Evolutionary conservation across 1,139 yeast species (phyloP).

Genomic region (Saccharomyces pastorianus): DNA sequence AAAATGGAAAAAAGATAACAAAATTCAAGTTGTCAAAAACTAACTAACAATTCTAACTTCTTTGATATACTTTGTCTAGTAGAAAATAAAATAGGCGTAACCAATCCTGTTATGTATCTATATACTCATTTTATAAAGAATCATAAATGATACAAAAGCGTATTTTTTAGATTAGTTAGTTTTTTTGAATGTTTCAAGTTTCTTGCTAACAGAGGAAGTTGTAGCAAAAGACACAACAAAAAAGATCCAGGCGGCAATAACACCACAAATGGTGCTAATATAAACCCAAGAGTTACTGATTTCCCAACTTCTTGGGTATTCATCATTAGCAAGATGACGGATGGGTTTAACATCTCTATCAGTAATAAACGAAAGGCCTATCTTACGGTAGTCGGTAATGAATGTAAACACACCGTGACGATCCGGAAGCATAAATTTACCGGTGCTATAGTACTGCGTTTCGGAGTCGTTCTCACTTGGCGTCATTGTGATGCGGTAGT

Average conservation of each 20-base stretch:
- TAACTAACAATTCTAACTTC: constrained; percentile 7
- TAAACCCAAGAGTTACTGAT: constrained; percentile 92
- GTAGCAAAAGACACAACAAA: constrained; percentile 56
- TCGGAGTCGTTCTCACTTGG: constrained; percentile 30
- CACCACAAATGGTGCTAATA: constrained; percentile 60
- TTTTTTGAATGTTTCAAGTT: constrained; percentile 7
- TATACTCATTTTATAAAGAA: background rate
- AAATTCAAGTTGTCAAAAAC: constrained; percentile 52
- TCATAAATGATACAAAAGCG: background rate
- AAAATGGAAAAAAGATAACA: constrained; percentile 57
- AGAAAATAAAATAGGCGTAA: background rate
- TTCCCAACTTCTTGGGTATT: constrained; percentile 88
- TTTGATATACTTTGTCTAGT: background rate
- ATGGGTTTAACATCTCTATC: constrained; percentile 71
- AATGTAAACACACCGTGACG: constrained; percentile 96
- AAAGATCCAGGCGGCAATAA: constrained; percentile 64
- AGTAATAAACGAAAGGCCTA: constrained; percentile 61
- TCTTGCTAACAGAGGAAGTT: constrained; percentile 18
- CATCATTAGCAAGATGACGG: constrained; percentile 93
- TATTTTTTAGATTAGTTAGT: constrained; percentile 9
- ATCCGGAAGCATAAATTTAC: constrained; percentile 73
- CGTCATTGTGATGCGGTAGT: constrained; percentile 63
- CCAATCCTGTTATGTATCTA: background rate
- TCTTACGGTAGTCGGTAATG: constrained; percentile 66
- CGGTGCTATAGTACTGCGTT: constrained; percentile 37